phyloP scores from a whole-genome alignment of 208 protist species.

The Trypanosoma lewisi region DNA sequence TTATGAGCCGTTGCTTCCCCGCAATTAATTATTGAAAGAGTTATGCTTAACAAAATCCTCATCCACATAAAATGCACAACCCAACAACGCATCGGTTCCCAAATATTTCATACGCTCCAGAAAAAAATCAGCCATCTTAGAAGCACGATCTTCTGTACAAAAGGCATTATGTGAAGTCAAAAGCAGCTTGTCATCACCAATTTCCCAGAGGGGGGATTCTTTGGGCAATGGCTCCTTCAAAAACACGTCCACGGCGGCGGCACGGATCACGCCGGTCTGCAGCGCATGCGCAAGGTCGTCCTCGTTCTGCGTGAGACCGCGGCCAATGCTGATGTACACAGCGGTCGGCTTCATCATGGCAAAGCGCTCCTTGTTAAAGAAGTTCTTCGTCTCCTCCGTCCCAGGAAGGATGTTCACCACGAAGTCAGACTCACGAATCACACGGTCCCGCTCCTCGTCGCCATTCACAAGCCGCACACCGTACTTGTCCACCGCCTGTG shows the following conservation, averaged over 20 bases:
- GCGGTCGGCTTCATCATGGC: constrained; percentile 73
- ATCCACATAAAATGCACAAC: background rate
- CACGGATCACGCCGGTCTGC: constrained; percentile 51
- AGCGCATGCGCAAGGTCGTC: constrained; percentile 64
- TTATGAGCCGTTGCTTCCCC: too few species aligned
- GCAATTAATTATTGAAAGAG: background rate
- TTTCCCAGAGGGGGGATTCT: constrained; percentile 60
- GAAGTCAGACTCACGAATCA: constrained; percentile 75
- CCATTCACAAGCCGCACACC: constrained; percentile 48
- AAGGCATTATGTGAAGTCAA: constrained; percentile 20
- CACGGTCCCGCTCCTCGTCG: constrained; percentile 45
- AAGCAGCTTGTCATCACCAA: constrained; percentile 69
- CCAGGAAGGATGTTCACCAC: constrained; percentile 81
- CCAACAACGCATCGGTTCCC: background rate
- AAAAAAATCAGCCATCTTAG: background rate
- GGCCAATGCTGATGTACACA: constrained; percentile 88
- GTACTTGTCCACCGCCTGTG: constrained; percentile 39
- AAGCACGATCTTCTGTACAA: background rate
- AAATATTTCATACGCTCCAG: background rate
- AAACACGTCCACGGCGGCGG: constrained; percentile 82
- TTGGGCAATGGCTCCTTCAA: constrained; percentile 68
- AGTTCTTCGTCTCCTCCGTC: constrained; percentile 54
- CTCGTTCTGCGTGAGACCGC: constrained; percentile 69
- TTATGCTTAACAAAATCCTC: background rate
- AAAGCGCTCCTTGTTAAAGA: constrained; percentile 82